Percentiles rank a stretch among this genome's conserved stretches.
phyloP scores from a whole-genome alignment of 768 basidiomycete species.

The Boletus tomentosulus region DNA sequence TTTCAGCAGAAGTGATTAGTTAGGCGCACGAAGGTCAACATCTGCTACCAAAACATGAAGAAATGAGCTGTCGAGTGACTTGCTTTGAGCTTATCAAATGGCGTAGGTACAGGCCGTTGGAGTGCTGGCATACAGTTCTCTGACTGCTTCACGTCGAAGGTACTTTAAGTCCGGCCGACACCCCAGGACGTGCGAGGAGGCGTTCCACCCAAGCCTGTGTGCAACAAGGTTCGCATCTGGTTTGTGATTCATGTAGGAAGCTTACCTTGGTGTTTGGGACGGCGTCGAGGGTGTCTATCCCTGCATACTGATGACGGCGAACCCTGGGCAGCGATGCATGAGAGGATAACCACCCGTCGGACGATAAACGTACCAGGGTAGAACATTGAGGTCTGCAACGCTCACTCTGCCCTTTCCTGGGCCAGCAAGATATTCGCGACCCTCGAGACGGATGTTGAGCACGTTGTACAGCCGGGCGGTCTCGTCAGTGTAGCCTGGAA shows the following conservation, averaged over 20 bases:
- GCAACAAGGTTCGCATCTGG: not conserved
- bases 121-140: not conserved
- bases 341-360: not conserved
- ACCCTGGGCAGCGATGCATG: slow-evolving; percentile 43
- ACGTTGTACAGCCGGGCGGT: slow-evolving; percentile 82
- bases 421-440: slow-evolving; percentile 76
- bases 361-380: slow-evolving; percentile 49
- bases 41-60: too few relatives aligned
- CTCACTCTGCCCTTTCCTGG: slow-evolving; percentile 61
- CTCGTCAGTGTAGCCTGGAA: slow-evolving; percentile 70
- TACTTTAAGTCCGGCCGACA: slow-evolving; percentile 22
- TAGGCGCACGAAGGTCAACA: too few relatives aligned
- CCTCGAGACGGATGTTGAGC: slow-evolving; percentile 67
- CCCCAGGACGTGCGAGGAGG: slow-evolving; percentile 17
- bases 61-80: too few relatives aligned
- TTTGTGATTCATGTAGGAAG: not conserved
- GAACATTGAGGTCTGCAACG: slow-evolving; percentile 68
- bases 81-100: not conserved
- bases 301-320: slow-evolving; percentile 40
- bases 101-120: too few relatives aligned
- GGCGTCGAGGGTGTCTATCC: slow-evolving; percentile 54
- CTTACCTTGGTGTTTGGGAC: slow-evolving; percentile 60
- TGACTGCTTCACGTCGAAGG: not conserved
- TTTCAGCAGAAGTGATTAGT: too few relatives aligned
- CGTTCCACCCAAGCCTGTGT: slow-evolving; percentile 31